phyloP scores from a whole-genome alignment of 495 filamentous ascomycete species.

The Daldinia caldariorum region DNA sequence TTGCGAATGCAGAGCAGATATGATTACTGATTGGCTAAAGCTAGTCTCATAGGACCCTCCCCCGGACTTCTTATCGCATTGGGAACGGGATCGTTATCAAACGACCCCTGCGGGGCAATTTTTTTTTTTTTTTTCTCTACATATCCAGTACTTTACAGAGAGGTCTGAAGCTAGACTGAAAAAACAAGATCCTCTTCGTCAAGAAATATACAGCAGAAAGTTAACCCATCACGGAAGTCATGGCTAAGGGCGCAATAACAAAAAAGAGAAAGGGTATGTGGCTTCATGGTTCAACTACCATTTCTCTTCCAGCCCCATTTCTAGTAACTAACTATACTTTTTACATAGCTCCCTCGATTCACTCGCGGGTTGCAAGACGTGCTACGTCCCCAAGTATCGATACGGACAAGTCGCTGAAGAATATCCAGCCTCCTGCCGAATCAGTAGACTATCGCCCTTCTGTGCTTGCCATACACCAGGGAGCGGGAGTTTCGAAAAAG shows the following conservation, averaged over 20 bases:
- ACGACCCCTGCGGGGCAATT: slow-evolving; percentile 29
- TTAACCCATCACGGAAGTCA: slow-evolving; percentile 22
- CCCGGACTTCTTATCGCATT: slow-evolving; percentile 1
- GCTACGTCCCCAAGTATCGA: slow-evolving; percentile 76
- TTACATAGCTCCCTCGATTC: slow-evolving; percentile 57
- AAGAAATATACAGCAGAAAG: not conserved
- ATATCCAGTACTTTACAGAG: not conserved
- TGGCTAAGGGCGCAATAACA: slow-evolving; percentile 55
- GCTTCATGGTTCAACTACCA: not conserved
- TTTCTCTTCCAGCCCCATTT: not conserved
- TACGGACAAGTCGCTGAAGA: slow-evolving; percentile 77
- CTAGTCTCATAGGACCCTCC: not conserved
- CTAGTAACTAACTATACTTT: slow-evolving; percentile 23
- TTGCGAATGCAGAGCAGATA: not conserved
- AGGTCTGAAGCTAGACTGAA: not conserved
- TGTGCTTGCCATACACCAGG: slow-evolving; percentile 68
- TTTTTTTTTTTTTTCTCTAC: slow-evolving; percentile 3
- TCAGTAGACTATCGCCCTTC: slow-evolving; percentile 63
- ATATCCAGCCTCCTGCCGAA: slow-evolving; percentile 65
- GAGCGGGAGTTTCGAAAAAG: slow-evolving; percentile 72
- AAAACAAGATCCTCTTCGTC: not conserved
- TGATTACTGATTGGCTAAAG: not conserved
- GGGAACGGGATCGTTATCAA: not conserved
- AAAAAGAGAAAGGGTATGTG: slow-evolving; percentile 53
- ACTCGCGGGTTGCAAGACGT: slow-evolving; percentile 78